phyloP scores from a whole-genome alignment of 2,329 filamentous ascomycete species.

The Neocatenulostroma microsporum region DNA sequence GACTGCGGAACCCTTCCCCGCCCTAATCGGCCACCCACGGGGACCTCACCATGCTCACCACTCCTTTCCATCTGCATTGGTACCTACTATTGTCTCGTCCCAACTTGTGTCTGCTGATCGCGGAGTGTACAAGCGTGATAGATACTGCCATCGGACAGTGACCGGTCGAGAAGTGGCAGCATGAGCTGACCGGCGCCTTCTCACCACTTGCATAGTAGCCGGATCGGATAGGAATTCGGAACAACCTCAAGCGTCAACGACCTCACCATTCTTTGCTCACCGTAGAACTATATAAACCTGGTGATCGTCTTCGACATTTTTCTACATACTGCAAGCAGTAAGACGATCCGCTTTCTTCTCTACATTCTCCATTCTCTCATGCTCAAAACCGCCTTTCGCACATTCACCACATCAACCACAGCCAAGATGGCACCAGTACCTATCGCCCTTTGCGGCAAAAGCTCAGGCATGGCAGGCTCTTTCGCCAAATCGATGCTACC shows the following conservation, averaged over 20 bases:
- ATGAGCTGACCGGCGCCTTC: not conserved
- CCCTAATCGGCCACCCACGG: not conserved
- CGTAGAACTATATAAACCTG: not conserved
- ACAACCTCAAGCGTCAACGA: not conserved
- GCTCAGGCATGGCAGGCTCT: slow-evolving; percentile 13
- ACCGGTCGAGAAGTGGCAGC: not conserved
- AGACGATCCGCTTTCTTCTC: not conserved
- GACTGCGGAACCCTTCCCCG: not conserved
- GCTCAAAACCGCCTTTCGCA: too few relatives aligned
- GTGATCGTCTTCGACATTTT: not conserved
- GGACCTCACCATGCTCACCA: not conserved
- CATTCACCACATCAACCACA: too few relatives aligned
- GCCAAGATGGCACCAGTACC: slow-evolving; percentile 19
- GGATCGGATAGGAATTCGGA: not conserved
- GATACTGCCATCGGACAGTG: too few relatives aligned
- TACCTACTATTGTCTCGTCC: too few relatives aligned
- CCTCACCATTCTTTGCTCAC: not conserved
- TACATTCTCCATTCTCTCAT: not conserved
- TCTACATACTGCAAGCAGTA: too few relatives aligned
- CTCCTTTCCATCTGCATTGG: too few relatives aligned
- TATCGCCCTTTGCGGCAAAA: slow-evolving; percentile 19
- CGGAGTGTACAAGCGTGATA: too few relatives aligned
- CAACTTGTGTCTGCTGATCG: too few relatives aligned
- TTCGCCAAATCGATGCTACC: slow-evolving; percentile 15
- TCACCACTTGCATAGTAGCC: not conserved